These are phyloP conservation scores for Cymbopogon citratus DNA, from an alignment of 176 grass and related monocot genomes.

Conservation along the genomic window DNA sequence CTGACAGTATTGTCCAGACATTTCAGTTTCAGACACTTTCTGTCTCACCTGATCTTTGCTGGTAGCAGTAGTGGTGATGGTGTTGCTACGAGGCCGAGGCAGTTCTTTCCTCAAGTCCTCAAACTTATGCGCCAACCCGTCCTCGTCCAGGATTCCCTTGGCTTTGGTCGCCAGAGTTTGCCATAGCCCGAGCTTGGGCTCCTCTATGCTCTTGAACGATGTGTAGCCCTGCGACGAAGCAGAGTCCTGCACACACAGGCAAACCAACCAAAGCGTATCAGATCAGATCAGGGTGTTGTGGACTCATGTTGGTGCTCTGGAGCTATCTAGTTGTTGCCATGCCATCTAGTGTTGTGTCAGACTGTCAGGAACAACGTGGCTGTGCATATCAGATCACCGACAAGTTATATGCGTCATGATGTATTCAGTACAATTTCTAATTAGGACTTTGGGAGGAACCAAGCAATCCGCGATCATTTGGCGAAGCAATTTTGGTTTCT, in stretches of 20 bases:
- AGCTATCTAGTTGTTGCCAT: background rate
- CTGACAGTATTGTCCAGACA: background rate
- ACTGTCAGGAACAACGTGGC: background rate
- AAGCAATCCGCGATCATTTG: too few relatives aligned
- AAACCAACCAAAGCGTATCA: background rate
- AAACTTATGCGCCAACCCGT: slow-evolving; percentile 43
- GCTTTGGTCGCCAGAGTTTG: slow-evolving; percentile 65
- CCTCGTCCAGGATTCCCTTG: slow-evolving; percentile 73
- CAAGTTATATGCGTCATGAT: background rate
- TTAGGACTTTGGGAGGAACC: too few relatives aligned
- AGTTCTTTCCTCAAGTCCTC: slow-evolving; percentile 25
- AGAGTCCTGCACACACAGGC: slow-evolving; percentile 26
- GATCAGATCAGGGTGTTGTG: background rate
- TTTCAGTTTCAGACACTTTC: background rate
- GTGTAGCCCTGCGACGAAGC: slow-evolving; percentile 54
- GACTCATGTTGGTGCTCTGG: background rate
- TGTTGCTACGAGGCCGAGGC: slow-evolving; percentile 14
- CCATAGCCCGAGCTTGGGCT: slow-evolving; percentile 71
- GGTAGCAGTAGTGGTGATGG: background rate
- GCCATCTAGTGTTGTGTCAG: background rate
- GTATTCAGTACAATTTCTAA: background rate
- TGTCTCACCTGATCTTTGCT: slow-evolving; percentile 36
- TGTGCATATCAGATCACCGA: background rate
- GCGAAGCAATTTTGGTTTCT: too few relatives aligned
- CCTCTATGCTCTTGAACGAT: slow-evolving; percentile 61